Base-by-base conservation (phyloP, 371 early-diverging fungal species). In the Lichtheimia corymbifera region DNA sequence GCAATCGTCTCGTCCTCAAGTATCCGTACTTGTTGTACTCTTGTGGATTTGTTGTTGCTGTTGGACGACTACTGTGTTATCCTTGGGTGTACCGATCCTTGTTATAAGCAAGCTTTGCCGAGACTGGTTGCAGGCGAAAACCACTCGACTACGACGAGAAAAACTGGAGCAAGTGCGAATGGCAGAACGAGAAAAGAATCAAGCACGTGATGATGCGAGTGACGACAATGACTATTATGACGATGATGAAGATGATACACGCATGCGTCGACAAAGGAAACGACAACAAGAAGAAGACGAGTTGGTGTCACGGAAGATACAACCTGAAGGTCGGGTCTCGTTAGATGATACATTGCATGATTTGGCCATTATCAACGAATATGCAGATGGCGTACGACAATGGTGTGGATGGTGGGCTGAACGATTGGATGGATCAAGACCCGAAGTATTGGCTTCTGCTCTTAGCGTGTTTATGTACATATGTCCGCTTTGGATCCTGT, bases 291-390 rank as follows among this genome's bases (percentile, higher is more conserved):
- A 71, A 50, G 65, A 70, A 25, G 66, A 74, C 22, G 58, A 65
- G 27, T 20, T 71, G 22, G 57, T 74, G 9, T 63, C 67, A 14
- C 66, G 74, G 24, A 77, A 76, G 49, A 66, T 70, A 25, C 66
- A 65, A 44, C 67, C 62, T 5, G 62, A 67, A 1, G 67, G 58
- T 4, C 62, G 72, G 25, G 68, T 73, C 44, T 72, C 74, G 59
- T 71, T 79, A 69, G 79, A 79, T 65, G 76, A 74, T 66, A 76
- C 79, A 0, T 45, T 79, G 22, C 56, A 63, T 7, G 59, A 79
- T 63, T 45, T 79, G 2, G 59, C 55, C 13, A 51, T 56, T 17
- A 59, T 79, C 30, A 76, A 72, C 44, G 60, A 55, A 1, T 70
- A 59, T 53, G 60, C 74, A 11, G 71, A 65, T 11, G 54, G 63